Percentiles rank a stretch among this genome's conserved stretches.
These are phyloP conservation scores for Tricholomella constricta DNA, from an alignment of 768 basidiomycete species.

Conservation along the genomic window DNA sequence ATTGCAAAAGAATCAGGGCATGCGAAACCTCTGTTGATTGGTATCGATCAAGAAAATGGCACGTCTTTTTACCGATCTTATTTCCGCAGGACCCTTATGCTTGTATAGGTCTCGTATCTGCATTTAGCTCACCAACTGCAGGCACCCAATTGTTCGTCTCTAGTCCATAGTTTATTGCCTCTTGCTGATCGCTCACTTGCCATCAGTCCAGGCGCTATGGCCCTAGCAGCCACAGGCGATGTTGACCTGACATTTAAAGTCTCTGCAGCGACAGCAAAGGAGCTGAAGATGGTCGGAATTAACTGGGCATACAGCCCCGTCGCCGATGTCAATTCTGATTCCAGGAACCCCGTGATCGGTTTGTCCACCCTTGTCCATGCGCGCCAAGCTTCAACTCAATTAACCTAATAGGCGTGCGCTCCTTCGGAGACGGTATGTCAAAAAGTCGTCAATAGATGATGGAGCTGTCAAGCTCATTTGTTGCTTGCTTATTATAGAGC, in stretches of 20 bases:
- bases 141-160: constrained; percentile 68
- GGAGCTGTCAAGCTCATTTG: background rate
- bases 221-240: constrained; percentile 57
- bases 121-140: constrained; percentile 55
- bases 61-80: background rate
- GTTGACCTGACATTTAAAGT: constrained; percentile 47
- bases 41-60: constrained; percentile 79
- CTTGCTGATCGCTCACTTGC: background rate
- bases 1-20: constrained; percentile 63
- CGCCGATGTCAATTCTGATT: constrained; percentile 72
- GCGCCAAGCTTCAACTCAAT: constrained; percentile 1
- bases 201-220: constrained; percentile 72
- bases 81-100: background rate
- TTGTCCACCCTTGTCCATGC: constrained; percentile 14
- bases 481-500: constrained; percentile 41
- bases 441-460: background rate
- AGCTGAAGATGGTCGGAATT: constrained; percentile 62
- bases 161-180: background rate
- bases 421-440: constrained; percentile 64
- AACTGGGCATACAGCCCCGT: constrained; percentile 77
- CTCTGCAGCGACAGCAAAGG: constrained; percentile 48
- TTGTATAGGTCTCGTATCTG: constrained; percentile 62
- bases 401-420: constrained; percentile 54
- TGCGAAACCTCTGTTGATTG: constrained; percentile 57
- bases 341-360: constrained; percentile 73